Evolutionary conservation across 495 filamentous ascomycete species (phyloP), one percentile per base, ranked within the genome.

Genomic region (Trichoderma virens): DNA sequence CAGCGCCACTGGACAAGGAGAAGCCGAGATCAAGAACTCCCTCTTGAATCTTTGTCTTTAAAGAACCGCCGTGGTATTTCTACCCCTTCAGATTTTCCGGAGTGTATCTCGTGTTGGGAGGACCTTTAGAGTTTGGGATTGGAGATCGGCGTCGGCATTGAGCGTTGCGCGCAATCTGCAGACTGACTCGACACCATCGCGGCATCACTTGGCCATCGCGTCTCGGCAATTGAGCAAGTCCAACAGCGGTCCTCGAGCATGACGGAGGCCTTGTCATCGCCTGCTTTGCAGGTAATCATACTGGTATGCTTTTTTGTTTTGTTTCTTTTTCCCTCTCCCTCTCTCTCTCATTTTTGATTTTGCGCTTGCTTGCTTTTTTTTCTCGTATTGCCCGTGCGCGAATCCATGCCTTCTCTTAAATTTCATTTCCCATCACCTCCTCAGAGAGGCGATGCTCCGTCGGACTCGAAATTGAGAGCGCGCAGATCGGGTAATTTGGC

Each of bases 231-330:
- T 45, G 16, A 45, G 43, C 18, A 28, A 45, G 27, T 7, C 9
- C 20, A 2, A 27, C 27, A 20, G 23, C 47, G 2, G 25, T 20
- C 2, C 11, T 7, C 9, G 41, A 20, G 23, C 25, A 56, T 56
- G 51, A 27, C 51, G 23, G 51, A 56, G 51, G 16, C 13, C 25
- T 9, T 11, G 20, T 31, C 72, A 62, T 64, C 66, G 51, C 82
- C 86, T 70, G 84, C 87, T 34, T 80, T 93, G 75, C 88, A 93
- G 70, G 84, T 93, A 62, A 91, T 92, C 77, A 82, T 92, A 63
- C 76, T 93, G 78, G 90, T 93, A 80, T 84, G 90, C 84, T 47
- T 25, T 23, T 20, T 5, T 7, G 43, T 47, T 4, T 47, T 7
- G 4, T 23, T 7, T 25, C 6, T n/a, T 25, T 7, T 25, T 47